Conservation (phyloP, 1,284 basidiomycete species). For the Moniliophthora roreri region DNA sequence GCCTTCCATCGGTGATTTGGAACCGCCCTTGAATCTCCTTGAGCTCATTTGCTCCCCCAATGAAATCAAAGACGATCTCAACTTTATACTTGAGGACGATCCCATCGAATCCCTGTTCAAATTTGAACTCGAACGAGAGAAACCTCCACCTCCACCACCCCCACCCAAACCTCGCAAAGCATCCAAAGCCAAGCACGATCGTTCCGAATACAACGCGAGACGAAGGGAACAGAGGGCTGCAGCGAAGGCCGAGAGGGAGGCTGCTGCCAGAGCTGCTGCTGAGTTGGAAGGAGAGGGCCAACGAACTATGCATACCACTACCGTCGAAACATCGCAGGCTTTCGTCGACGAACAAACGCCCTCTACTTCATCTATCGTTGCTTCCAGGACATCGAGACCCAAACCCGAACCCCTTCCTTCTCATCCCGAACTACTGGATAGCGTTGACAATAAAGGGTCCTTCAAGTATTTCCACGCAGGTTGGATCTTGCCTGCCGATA, state of each 20-base stretch:
- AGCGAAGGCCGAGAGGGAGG: slow-evolving; percentile 15
- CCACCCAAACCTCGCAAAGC: slow-evolving; percentile 27
- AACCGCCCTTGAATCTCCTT: slow-evolving; percentile 60
- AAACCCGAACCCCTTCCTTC: slow-evolving; percentile 26
- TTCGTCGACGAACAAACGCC: not conserved
- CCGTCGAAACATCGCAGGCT: slow-evolving; percentile 4
- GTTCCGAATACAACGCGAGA: slow-evolving; percentile 35
- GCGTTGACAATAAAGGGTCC: slow-evolving; percentile 70
- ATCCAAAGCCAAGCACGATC: slow-evolving; percentile 13
- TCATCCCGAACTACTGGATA: slow-evolving; percentile 52
- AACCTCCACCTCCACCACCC: slow-evolving; percentile 45
- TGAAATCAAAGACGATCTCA: slow-evolving; percentile 48
- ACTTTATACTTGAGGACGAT: slow-evolving; percentile 53
- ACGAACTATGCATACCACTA: slow-evolving; percentile 12
- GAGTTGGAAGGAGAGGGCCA: slow-evolving; percentile 21
- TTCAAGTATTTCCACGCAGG: slow-evolving; percentile 86
- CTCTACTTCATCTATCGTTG: not conserved
- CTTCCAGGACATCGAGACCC: slow-evolving; percentile 21
- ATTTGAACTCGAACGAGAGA: slow-evolving; percentile 57
- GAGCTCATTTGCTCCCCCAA: slow-evolving; percentile 53
- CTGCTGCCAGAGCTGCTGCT: slow-evolving; percentile 19
- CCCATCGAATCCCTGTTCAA: slow-evolving; percentile 69
- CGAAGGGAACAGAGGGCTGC: slow-evolving; percentile 13
- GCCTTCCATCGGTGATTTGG: slow-evolving; percentile 61
- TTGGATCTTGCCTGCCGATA: slow-evolving; percentile 84